A percentile compares a stretch with the other conserved stretches of the same genome.
phyloP scores from a whole-genome alignment of 2,329 filamentous ascomycete species.

The Cadophora sp. region DNA sequence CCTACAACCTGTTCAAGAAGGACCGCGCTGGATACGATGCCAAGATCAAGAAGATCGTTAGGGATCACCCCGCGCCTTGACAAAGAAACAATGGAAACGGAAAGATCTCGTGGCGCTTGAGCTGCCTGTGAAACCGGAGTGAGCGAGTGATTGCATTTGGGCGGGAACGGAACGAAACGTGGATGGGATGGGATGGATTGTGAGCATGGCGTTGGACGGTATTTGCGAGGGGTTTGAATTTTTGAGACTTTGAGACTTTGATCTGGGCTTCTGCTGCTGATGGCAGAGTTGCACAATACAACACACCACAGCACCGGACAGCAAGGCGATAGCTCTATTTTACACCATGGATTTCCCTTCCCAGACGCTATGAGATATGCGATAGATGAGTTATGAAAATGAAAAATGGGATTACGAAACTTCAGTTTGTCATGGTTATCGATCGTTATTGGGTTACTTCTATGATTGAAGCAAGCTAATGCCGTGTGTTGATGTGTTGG shows the following conservation, averaged over 20 bases:
- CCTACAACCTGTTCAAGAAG: constrained; percentile 96
- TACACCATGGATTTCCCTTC: constrained; percentile 7
- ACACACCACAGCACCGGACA: background rate
- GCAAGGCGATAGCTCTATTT: background rate
- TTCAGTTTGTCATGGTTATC: constrained; percentile 1
- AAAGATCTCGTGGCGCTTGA: background rate
- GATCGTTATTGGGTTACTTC: background rate
- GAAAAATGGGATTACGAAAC: constrained; percentile 4
- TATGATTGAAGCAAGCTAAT: background rate
- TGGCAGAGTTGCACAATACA: constrained; percentile 14
- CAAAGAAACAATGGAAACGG: background rate
- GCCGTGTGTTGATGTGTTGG: constrained; percentile 2
- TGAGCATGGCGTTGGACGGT: constrained; percentile 15
- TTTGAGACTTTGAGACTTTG: constrained; percentile 9
- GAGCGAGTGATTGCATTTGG: background rate
- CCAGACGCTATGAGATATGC: constrained; percentile 9
- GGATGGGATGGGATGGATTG: constrained; percentile 1
- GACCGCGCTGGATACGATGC: constrained; percentile 87
- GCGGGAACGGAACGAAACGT: background rate
- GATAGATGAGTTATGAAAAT: constrained; percentile 17
- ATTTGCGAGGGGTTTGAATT: constrained; percentile 10
- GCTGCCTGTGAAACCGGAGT: background rate
- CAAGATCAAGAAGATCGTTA: constrained; percentile 84
- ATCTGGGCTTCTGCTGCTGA: background rate
- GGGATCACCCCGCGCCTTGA: constrained; percentile 82